Evolutionary conservation across 192 early-diverging fungal species (phyloP), one percentile per base, ranked within the genome.

Genomic region (Mortierella antarctica): DNA sequence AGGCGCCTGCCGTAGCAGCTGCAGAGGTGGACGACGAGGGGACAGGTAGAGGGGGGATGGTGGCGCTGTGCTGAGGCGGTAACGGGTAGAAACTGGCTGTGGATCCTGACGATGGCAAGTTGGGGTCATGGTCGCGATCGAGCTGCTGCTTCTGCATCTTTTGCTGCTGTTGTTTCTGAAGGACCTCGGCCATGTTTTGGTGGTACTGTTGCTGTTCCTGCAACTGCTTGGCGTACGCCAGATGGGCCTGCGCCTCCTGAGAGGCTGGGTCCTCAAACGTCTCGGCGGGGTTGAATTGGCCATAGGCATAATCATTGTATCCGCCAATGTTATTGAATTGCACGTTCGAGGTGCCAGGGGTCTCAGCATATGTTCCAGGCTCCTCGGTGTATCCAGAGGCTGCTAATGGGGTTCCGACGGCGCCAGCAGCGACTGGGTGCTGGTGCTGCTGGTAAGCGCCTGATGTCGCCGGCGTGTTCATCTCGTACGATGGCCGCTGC

Each of bases 141-240:
- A 31, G 61, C 15, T 73, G 58, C 48, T 51, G 62, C 41, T 65
- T 62, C 48, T 42, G 44, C 7, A 56, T 14, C 21, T 56, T 75
- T 49, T 75, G 65, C 14, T 68, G 65, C 15, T 70, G 54, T 51
- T 78, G 74, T 31, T 72, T 71, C 52, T 80, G 63, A 42, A 80
- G 58, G 17, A 65, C 59, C 13, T 72, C 70, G 10, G 70, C 77
- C 77, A 80, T 80, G 42, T 80, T 71, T 52, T 80, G 65, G 46
- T 80, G 77, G 31, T 80, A 80, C 5, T 72, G 52, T 48, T 80
- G 77, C 18, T 80, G 77, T 47, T 80, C 77, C 31, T 60, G 57
- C 40, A 80, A 49, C 49, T 80, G 77, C 1, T 80, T 68, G 11
- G 77, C 77, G 39, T 80, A 80, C 5, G 69, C 77, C n/a, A 80